Base-by-base conservation (phyloP, 768 basidiomycete genomes). In the Amanita muscaria region DNA sequence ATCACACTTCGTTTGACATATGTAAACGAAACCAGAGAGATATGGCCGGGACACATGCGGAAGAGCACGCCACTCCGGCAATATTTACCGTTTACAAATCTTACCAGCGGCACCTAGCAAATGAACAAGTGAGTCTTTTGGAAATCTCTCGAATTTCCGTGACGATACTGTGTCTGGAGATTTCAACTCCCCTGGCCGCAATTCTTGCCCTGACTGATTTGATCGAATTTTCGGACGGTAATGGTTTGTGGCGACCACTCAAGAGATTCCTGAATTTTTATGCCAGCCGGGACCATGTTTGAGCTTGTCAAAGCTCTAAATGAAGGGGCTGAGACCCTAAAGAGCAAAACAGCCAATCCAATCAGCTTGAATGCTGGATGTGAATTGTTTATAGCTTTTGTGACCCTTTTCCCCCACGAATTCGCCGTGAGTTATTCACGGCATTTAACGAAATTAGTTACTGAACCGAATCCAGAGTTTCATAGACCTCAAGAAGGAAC, bases 341-440 rank as follows among this genome's bases (percentile, higher is more conserved):
- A 76, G 51, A 60, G 66, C 19, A 69, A 70, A n/a, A 73, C 79
- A 1, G 68, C 80, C 21, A 91, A 90, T 60, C 76, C 86, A 18
- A 86, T 92, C 64, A 80, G 88, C 51, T 67, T 90, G 49, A 82
- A 83, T 49, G 88, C 88, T n/a, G 91, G 91, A 46, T 88, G 84
- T 62, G 84, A 91, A 60, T 73, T 94, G 31, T 91, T 94, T 68
- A 83, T 88, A 55, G 82, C 86, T 9, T 94, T 91, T 54, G 85
- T 91, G 53, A 89, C 88, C 25, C 65, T 80, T 34, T 84, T 85
- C 56, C 85, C 84, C 18, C 86, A 90, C 57, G 86, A 86, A 54
- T 82, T 83, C 23, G 77, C 75, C 42, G 88, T 88, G 63, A 63
- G 83, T 63, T 38, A 30, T 56, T 47, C 51, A 39, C 50, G 40